Evolutionary conservation across 768 basidiomycete species (phyloP).

Genomic region (Kondoa subrosea): DNA sequence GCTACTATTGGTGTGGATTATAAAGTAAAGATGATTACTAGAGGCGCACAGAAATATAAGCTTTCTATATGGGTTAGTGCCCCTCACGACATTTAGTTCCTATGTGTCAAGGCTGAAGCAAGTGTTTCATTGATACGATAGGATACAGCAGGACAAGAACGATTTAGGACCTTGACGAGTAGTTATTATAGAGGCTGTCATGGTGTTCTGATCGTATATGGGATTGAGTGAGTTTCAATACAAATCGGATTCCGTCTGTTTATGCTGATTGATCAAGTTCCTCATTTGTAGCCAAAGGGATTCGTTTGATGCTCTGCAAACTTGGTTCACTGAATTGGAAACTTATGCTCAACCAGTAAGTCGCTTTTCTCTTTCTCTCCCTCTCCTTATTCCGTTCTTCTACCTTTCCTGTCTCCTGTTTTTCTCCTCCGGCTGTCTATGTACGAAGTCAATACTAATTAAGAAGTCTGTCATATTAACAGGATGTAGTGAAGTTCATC

Average conservation of each 20-base stretch:
- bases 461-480: no score
- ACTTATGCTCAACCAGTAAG: constrained; percentile 42
- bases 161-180: constrained; percentile 71
- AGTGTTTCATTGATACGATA: constrained; percentile 29
- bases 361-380: neutral
- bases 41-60: constrained; percentile 40
- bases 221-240: constrained; percentile 30
- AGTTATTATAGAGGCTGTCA: constrained; percentile 67
- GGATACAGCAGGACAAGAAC: constrained; percentile 94
- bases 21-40: constrained; percentile 29
- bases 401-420: neutral
- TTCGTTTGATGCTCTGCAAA: constrained; percentile 69
- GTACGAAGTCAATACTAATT: no score
- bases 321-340: constrained; percentile 80
- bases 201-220: constrained; percentile 52
- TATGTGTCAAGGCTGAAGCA: no score
- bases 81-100: neutral
- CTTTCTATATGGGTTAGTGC: constrained; percentile 80
- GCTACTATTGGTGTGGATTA: constrained; percentile 40
- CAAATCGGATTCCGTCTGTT: neutral
- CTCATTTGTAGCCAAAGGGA: constrained; percentile 36
- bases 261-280: neutral
- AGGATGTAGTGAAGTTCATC: constrained; percentile 76
- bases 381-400: neutral
- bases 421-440: neutral